Conservation (phyloP, 495 filamentous ascomycete genomes). For the Sphaerosporella brunnea region DNA sequence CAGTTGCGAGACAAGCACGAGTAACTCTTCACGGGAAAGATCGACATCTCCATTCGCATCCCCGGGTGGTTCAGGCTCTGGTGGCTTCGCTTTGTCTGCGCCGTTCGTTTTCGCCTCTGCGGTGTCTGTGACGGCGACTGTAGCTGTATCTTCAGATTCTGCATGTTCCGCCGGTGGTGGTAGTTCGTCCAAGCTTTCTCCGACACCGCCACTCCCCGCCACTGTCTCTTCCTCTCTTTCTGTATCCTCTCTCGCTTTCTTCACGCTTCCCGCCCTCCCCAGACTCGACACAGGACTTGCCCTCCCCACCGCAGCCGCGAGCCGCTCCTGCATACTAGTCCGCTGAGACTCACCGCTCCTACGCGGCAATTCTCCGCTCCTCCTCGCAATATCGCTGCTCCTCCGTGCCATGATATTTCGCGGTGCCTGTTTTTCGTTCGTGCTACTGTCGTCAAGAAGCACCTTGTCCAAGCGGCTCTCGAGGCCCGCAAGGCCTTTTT, state of each 20-base stretch:
- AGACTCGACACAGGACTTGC: background rate
- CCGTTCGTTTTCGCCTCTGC: conserved; percentile 1
- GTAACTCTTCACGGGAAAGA: conserved; percentile 17
- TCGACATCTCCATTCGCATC: background rate
- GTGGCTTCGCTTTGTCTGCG: background rate
- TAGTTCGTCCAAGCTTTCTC: background rate
- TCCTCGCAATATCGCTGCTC: conserved; percentile 8
- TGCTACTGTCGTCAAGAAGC: conserved; percentile 48
- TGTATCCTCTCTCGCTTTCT: too few relatives aligned
- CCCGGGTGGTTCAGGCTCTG: background rate
- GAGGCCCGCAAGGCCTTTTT: conserved; percentile 81
- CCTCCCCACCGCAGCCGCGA: conserved; percentile 43
- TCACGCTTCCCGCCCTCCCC: background rate
- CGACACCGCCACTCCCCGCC: background rate
- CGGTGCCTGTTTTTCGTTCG: conserved; percentile 10
- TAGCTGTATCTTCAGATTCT: background rate
- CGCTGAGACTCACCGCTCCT: conserved; percentile 18
- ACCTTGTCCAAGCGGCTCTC: conserved; percentile 88
- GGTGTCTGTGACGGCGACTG: too few relatives aligned
- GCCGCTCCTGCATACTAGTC: conserved; percentile 50
- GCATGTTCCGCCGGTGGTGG: background rate
- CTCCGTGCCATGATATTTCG: conserved; percentile 1
- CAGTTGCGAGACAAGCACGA: conserved; percentile 18
- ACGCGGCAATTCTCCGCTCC: conserved; percentile 1
- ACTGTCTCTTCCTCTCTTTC: too few relatives aligned